These are phyloP conservation scores for Cordyceps tenuipes DNA, from an alignment of 2,329 filamentous ascomycete genomes.

Conservation along the genomic window DNA sequence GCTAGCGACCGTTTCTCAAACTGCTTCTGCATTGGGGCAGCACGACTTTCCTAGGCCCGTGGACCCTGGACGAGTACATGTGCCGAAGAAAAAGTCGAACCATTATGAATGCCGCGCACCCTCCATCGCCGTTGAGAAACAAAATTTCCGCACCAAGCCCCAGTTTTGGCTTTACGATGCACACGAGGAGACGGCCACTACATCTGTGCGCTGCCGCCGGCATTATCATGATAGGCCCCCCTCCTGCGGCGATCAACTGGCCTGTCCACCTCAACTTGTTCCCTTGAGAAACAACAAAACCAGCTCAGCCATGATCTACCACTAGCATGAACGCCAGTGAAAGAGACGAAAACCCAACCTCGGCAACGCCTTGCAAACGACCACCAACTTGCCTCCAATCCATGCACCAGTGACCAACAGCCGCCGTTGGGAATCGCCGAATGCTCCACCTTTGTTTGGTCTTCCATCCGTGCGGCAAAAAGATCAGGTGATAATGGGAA, in stretches of 20 bases:
- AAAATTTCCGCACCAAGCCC: background rate
- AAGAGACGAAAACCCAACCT: background rate
- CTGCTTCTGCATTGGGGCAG: background rate
- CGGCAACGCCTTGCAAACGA: background rate
- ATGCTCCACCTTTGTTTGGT: background rate
- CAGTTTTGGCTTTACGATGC: constrained; percentile 1
- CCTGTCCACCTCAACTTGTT: background rate
- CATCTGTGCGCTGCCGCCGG: constrained; percentile 8
- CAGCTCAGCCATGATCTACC: background rate
- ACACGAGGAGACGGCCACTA: background rate
- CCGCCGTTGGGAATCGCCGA: background rate
- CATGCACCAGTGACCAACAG: background rate
- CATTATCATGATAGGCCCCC: constrained; percentile 2
- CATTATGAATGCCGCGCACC: background rate
- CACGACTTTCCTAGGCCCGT: background rate
- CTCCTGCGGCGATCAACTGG: background rate
- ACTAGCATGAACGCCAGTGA: background rate
- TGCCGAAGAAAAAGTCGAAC: constrained; percentile 3
- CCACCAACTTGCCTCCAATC: background rate
- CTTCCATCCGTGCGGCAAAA: background rate
- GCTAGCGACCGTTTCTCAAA: background rate
- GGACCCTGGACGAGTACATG: background rate
- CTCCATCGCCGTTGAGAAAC: constrained; percentile 6
- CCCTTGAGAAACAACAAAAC: background rate
- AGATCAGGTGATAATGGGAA: background rate